phyloP scores from a whole-genome alignment of 768 basidiomycete species.

The Cystobasidium onofrii region DNA sequence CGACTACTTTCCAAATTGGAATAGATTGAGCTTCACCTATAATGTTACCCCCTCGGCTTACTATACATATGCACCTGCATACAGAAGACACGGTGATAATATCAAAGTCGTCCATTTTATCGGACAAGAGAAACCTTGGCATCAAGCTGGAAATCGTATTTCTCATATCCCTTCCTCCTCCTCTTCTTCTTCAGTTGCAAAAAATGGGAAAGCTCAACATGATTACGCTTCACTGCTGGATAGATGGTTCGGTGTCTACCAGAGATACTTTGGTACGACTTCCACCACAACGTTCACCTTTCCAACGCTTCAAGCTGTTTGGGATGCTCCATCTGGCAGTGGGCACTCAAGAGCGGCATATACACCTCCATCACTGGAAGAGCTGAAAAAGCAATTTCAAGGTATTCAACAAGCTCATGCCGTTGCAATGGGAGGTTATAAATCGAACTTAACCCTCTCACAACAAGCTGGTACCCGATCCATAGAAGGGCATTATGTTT shows the following conservation, averaged over 20 bases:
- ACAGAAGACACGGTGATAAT: constrained; percentile 78
- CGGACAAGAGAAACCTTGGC: constrained; percentile 93
- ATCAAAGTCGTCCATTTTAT: constrained; percentile 89
- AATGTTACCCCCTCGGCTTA: constrained; percentile 96
- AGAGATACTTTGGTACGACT: constrained; percentile 67
- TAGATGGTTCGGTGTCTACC: constrained; percentile 85
- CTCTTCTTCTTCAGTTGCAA: constrained; percentile 45
- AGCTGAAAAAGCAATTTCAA: constrained; percentile 30
- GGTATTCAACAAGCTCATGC: neutral
- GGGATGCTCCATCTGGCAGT: constrained; percentile 11
- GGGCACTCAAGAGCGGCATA: constrained; percentile 10
- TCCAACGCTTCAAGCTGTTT: constrained; percentile 41
- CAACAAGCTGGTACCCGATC: constrained; percentile 30
- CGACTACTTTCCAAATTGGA: constrained; percentile 68
- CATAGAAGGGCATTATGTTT: constrained; percentile 63
- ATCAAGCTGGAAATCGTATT: constrained; percentile 41
- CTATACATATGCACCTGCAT: constrained; percentile 75
- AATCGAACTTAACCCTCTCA: neutral
- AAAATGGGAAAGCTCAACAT: constrained; percentile 49
- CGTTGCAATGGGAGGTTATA: neutral
- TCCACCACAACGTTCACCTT: constrained; percentile 41
- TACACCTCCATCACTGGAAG: constrained; percentile 28
- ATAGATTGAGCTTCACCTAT: constrained; percentile 90
- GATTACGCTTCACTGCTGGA: constrained; percentile 75
- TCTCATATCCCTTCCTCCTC: constrained; percentile 32